Percentiles rank a stretch among this genome's conserved stretches.
These are phyloP conservation scores for Chaetomium strumarium DNA, from an alignment of 2,329 filamentous ascomycete species.

Conservation along the genomic window DNA sequence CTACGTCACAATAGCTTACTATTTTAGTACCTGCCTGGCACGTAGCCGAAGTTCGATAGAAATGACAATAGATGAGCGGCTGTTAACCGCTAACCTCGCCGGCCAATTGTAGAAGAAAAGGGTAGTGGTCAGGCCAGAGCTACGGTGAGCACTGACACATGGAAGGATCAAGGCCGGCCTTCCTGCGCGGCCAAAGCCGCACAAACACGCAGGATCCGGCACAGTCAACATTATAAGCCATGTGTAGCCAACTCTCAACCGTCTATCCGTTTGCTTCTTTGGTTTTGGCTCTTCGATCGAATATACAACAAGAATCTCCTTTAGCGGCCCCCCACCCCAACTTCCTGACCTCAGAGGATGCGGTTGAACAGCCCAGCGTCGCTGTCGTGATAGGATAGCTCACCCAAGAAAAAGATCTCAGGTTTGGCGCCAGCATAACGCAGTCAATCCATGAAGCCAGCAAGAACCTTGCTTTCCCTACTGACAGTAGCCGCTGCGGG, in stretches of 20 bases:
- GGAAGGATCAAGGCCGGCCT: background rate
- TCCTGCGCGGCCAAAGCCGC: background rate
- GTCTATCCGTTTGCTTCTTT: background rate
- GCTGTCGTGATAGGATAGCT: background rate
- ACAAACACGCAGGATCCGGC: background rate
- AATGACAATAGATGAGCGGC: too few relatives aligned
- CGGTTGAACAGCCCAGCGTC: background rate
- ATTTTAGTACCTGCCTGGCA: too few relatives aligned
- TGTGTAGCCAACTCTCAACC: background rate
- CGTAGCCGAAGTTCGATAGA: too few relatives aligned
- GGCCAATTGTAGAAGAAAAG: too few relatives aligned
- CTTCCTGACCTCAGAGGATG: background rate
- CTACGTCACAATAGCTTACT: too few relatives aligned
- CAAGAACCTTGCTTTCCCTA: constrained; percentile 1
- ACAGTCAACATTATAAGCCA: background rate
- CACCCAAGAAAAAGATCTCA: background rate
- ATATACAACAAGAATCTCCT: background rate
- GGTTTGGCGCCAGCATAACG: background rate
- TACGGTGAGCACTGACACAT: background rate
- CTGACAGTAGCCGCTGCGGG: constrained; percentile 7
- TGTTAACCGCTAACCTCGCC: background rate
- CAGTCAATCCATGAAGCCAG: constrained; percentile 12
- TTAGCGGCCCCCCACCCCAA: background rate
- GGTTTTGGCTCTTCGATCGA: background rate
- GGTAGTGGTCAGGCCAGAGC: too few relatives aligned